Percentiles rank a stretch among this genome's conserved stretches.
These are phyloP conservation scores for Gastrolobium bilobum DNA, from an alignment of 306 rosid genomes.

Conservation along the genomic window DNA sequence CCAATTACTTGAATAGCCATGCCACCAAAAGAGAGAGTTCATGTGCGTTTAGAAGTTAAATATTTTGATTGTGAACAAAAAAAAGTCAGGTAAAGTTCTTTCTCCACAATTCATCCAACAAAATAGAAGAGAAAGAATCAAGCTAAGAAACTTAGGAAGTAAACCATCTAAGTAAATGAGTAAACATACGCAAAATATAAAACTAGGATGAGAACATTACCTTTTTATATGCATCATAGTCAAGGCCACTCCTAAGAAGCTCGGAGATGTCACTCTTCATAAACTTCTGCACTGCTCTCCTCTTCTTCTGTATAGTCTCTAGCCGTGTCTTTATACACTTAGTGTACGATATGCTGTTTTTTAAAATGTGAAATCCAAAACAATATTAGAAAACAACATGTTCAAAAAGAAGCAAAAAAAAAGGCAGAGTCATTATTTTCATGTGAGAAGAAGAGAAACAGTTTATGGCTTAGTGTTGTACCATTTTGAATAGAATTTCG, in stretches of 20 bases:
- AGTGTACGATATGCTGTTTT: conserved; percentile 65
- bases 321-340: conserved; percentile 59
- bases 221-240: conserved; percentile 72
- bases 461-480: conserved; percentile 29
- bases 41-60: too few relatives aligned
- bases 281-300: conserved; percentile 59
- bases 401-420: not conserved
- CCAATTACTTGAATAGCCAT: too few relatives aligned
- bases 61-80: too few relatives aligned
- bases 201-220: conserved; percentile 49
- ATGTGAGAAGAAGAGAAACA: not conserved
- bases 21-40: too few relatives aligned
- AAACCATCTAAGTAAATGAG: conserved; percentile 5
- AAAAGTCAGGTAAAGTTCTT: too few relatives aligned
- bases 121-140: too few relatives aligned
- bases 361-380: conserved; percentile 14
- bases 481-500: conserved; percentile 76
- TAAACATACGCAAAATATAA: not conserved
- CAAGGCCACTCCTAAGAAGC: conserved; percentile 69
- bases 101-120: too few relatives aligned
- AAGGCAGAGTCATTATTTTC: not conserved
- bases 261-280: conserved; percentile 73
- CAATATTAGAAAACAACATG: conserved; percentile 28
- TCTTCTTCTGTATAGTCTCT: conserved; percentile 63
- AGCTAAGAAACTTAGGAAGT: not conserved